Evolutionary conservation across 139 green algal species (phyloP).

Genomic region (Coccomyxa sp.): DNA sequence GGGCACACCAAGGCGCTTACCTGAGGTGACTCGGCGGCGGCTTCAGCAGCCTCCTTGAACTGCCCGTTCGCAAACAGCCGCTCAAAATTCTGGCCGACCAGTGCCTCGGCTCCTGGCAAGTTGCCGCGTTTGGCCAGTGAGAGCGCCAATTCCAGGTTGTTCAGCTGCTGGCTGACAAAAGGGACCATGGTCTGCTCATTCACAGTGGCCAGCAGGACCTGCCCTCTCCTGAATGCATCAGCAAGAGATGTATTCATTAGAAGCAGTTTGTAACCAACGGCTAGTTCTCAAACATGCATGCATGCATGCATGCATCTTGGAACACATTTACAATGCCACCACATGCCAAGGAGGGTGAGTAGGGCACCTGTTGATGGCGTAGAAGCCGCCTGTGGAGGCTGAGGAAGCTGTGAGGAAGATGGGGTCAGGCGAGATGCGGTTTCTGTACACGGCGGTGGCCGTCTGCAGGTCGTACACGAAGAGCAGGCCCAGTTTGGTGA

Average conservation of each 20-base stretch:
- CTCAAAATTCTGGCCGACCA: slow-evolving; percentile 95
- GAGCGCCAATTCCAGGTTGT: slow-evolving; percentile 95
- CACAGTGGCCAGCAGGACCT: slow-evolving; percentile 89
- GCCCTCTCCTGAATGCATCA: slow-evolving; percentile 53
- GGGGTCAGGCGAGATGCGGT: slow-evolving; percentile 91
- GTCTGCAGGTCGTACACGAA: slow-evolving; percentile 99
- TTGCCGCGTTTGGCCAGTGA: slow-evolving; percentile 86
- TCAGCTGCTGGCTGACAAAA: slow-evolving; percentile 90
- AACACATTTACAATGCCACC: too few relatives aligned
- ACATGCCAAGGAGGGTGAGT: too few relatives aligned
- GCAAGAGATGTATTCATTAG: too few relatives aligned
- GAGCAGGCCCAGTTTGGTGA: slow-evolving; percentile 95
- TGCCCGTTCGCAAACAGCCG: slow-evolving; percentile 73
- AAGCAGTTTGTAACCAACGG: too few relatives aligned
- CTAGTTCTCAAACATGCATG: too few relatives aligned
- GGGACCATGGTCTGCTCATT: slow-evolving; percentile 92
- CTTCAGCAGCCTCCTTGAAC: slow-evolving; percentile 97
- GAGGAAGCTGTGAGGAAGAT: slow-evolving; percentile 89
- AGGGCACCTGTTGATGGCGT: slow-evolving; percentile 86
- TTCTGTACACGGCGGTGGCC: slow-evolving; percentile 94
- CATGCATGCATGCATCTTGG: too few relatives aligned
- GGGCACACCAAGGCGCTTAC: slow-evolving; percentile 2
- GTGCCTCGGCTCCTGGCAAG: slow-evolving; percentile 90
- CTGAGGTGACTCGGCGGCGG: slow-evolving; percentile 89
- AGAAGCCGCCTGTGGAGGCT: slow-evolving; percentile 78